Conservation (phyloP, 768 basidiomycete genomes). For the Lepiota venenata region DNA sequence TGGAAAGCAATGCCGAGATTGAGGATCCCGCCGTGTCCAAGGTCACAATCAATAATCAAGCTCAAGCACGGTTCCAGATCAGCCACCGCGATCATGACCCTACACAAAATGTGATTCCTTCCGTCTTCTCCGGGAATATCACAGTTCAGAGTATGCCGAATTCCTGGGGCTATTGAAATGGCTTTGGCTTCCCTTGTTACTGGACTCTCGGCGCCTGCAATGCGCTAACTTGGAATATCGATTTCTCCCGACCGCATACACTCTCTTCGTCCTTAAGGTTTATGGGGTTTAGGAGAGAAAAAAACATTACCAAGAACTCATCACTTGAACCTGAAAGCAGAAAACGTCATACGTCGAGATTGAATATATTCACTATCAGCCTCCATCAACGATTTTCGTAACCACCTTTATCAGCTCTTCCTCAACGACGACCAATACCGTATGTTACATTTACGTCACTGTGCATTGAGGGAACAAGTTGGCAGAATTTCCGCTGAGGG, state of each 20-base stretch:
- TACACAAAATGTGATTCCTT: background rate
- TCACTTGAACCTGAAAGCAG: background rate
- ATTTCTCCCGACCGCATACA: too few relatives aligned
- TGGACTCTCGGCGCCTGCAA: too few relatives aligned
- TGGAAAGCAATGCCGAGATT: conserved; percentile 4
- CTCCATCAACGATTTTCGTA: too few relatives aligned
- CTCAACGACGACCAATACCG: background rate
- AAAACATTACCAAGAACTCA: background rate
- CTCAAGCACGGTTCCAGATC: background rate
- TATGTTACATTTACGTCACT: conserved; percentile 19
- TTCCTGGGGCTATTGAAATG: conserved; percentile 4
- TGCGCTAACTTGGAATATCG: too few relatives aligned
- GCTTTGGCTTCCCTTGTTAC: too few relatives aligned
- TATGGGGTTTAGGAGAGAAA: too few relatives aligned
- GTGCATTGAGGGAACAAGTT: conserved; percentile 39
- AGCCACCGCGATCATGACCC: background rate
- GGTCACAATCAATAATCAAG: background rate
- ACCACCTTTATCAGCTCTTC: too few relatives aligned
- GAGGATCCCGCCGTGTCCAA: background rate
- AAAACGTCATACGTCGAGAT: too few relatives aligned
- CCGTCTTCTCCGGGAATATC: background rate
- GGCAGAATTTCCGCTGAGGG: conserved; percentile 40
- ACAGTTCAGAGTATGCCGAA: background rate
- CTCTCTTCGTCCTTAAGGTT: too few relatives aligned
- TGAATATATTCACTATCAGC: too few relatives aligned